These are phyloP conservation scores for Discostella stelligera DNA, from an alignment of 352 stramenopile species.

Conservation along the genomic window DNA sequence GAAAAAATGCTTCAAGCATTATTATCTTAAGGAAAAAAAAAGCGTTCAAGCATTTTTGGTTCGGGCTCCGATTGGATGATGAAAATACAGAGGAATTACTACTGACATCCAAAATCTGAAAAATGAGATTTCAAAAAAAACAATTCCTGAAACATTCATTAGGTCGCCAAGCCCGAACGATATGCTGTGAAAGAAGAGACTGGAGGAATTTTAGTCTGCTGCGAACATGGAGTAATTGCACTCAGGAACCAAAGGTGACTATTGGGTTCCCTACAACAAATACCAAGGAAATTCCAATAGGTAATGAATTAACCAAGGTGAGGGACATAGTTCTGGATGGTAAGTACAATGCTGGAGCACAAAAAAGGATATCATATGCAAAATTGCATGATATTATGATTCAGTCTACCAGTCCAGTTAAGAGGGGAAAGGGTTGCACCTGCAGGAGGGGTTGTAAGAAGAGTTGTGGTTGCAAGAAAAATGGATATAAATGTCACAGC, in stretches of 20 bases:
- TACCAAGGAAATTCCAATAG: neutral
- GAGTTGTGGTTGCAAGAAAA: neutral
- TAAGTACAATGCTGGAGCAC: neutral
- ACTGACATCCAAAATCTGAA: too few species aligned
- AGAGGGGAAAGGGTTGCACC: neutral
- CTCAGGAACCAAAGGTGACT: neutral
- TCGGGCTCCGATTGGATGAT: too few species aligned
- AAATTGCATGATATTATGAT: neutral
- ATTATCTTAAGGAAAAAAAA: too few species aligned
- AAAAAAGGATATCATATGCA: neutral
- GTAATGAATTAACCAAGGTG: too few species aligned
- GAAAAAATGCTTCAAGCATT: too few species aligned
- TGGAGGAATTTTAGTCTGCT: neutral
- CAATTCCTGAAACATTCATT: too few species aligned
- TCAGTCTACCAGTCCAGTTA: neutral
- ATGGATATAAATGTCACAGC: neutral
- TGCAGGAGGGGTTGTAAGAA: neutral
- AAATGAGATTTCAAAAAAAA: too few species aligned
- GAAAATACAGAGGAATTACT: too few species aligned
- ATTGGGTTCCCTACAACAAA: neutral
- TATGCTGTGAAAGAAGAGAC: neutral
- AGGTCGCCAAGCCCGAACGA: too few species aligned
- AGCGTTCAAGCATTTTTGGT: too few species aligned
- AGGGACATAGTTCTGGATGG: neutral
- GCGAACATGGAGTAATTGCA: conserved; percentile 1